Evolutionary conservation across 352 stramenopile genomes (phyloP).

Genomic region (Globisporangium parvum): DNA sequence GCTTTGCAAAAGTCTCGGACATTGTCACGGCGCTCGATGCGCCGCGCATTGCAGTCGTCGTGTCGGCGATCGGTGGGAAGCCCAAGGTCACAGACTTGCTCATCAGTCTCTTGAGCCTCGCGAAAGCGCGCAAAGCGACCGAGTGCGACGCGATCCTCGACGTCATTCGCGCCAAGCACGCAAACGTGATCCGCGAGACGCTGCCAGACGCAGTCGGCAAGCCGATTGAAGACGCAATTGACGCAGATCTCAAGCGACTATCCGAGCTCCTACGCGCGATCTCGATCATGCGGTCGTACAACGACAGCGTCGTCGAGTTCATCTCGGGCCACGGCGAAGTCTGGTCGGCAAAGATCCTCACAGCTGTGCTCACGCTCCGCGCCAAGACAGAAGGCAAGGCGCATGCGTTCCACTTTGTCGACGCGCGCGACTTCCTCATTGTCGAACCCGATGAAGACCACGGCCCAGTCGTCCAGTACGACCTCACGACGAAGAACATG

Average conservation of each 20-base stretch:
- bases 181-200: slow-evolving; percentile 55
- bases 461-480: slow-evolving; percentile 72
- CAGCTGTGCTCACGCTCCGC: slow-evolving; percentile 56
- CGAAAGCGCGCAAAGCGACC: slow-evolving; percentile 75
- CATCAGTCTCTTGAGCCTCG: slow-evolving; percentile 84
- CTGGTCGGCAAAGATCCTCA: slow-evolving; percentile 92
- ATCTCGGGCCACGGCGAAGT: slow-evolving; percentile 96
- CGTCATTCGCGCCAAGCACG: slow-evolving; percentile 76
- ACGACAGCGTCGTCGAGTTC: slow-evolving; percentile 85
- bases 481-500: slow-evolving; percentile 62
- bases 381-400: slow-evolving; percentile 38
- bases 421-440: slow-evolving; percentile 88
- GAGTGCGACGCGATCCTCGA: slow-evolving; percentile 67
- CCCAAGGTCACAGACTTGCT: slow-evolving; percentile 95
- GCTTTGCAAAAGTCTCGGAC: slow-evolving; percentile 82
- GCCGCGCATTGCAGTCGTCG: slow-evolving; percentile 78
- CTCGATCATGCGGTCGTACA: slow-evolving; percentile 86
- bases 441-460: slow-evolving; percentile 77
- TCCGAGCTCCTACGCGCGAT: slow-evolving; percentile 82
- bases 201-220: slow-evolving; percentile 40
- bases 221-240: slow-evolving; percentile 55
- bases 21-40: slow-evolving; percentile 50
- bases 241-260: slow-evolving; percentile 56
- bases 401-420: slow-evolving; percentile 86
- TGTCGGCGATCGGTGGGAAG: slow-evolving; percentile 95